Base-by-base conservation (phyloP, 176 grass and related monocot genomes). In the Aegilops speltoides region DNA sequence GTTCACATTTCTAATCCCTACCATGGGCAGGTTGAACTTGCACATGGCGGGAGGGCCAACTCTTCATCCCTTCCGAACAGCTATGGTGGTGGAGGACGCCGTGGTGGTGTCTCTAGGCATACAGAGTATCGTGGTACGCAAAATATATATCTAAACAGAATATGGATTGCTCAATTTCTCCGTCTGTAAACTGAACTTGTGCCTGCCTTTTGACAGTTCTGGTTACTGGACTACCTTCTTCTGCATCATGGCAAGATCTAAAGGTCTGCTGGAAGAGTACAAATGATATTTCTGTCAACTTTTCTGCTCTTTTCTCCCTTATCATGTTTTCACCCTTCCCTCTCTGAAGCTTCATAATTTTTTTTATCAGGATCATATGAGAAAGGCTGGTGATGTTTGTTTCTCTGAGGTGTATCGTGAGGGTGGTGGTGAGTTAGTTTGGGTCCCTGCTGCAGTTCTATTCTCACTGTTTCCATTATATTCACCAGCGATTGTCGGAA, bases 241-340 rank as follows among this genome's bases (percentile, higher is more conserved):
- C 94, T 81, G 94, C 91, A 32, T 96, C 94, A 69, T 96, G 94
- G 94, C 94, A 96, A 86, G 94, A 96, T 68, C 89, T 96, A 48
- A 96, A 96, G 94, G 94, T 96, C 41, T 29, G 29, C 29, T 29
- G 29, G n/a, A n/a, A n/a, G n/a, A n/a, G n/a, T n/a, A n/a, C n/a
- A n/a, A 29, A 29, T 29, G 29, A 29, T 29, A 29, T 29, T 48
- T 76, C 22, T 31, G 13, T 22, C 14, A 63, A 69, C 10, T 66
- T 74, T 45, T 72, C 8, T 85, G 40, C 33, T 34, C 34, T 52
- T 2, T 74, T 36, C 57, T 26, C 0, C 16, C 26, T 11, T 84
- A 60, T 23, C 19, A 16, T 81, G 20, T 16, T 78, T 16, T 29
- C 37, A 14, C 31, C 31, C 23, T 36, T 50, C 83, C 11, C 11